phyloP scores from a whole-genome alignment of 179 eudicot species.

The Pouteria campechiana region DNA sequence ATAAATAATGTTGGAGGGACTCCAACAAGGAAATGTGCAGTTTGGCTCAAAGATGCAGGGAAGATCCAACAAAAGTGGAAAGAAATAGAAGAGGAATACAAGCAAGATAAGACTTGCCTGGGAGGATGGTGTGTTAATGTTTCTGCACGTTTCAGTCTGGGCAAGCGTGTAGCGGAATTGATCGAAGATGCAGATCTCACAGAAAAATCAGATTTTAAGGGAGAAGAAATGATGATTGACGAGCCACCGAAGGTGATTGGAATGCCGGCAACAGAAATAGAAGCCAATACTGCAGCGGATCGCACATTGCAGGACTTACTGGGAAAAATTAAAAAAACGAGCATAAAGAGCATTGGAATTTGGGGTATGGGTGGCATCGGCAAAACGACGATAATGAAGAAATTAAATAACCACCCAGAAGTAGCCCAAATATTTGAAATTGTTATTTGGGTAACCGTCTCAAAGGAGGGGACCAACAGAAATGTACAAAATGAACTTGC shows the following conservation, averaged over 20 bases:
- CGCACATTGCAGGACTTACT: constrained; percentile 1
- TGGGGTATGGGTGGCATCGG: constrained; percentile 19
- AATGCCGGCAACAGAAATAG: not conserved
- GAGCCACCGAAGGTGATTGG: not conserved
- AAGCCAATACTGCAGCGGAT: not conserved
- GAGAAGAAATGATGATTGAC: not conserved
- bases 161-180: not conserved
- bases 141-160: not conserved
- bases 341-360: constrained; percentile 9
- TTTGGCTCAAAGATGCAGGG: not conserved
- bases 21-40: not conserved
- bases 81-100: not conserved
- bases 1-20: not conserved
- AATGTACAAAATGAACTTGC: constrained; percentile 6
- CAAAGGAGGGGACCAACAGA: constrained; percentile 3
- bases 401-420: constrained; percentile 2
- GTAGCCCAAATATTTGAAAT: not conserved
- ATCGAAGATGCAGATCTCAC: not conserved
- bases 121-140: not conserved
- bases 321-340: constrained; percentile 1
- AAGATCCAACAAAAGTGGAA: not conserved
- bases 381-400: constrained; percentile 15
- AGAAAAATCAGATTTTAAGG: not conserved
- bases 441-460: constrained; percentile 16
- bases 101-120: not conserved